Conservation (phyloP, 176 grass and related monocot genomes). For the Lolium rigidum region DNA sequence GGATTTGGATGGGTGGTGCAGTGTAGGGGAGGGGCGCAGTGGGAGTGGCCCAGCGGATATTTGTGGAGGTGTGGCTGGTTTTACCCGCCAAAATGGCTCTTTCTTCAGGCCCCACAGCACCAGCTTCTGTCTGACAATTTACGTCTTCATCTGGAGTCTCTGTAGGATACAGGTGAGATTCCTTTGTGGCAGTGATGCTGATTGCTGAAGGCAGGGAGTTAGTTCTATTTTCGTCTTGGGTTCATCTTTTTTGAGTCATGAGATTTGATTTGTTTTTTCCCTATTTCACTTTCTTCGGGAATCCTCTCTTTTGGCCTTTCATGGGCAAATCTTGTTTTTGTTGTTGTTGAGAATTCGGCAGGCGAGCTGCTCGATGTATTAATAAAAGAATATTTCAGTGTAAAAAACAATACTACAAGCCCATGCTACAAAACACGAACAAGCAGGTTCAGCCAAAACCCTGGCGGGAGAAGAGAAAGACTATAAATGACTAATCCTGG, state of each 20-base stretch:
- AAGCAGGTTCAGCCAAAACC: too few relatives aligned
- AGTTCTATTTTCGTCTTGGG: not conserved
- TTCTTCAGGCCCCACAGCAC: not conserved
- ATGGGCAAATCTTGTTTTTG: too few relatives aligned
- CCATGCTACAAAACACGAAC: too few relatives aligned
- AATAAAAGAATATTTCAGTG: too few relatives aligned
- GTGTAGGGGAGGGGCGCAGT: not conserved
- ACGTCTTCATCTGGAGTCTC: not conserved
- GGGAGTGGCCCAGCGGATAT: constrained; percentile 1
- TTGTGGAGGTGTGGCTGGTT: not conserved
- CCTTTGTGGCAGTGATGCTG: not conserved
- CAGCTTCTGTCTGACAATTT: not conserved
- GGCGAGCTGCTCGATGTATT: too few relatives aligned
- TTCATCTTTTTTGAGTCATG: not conserved
- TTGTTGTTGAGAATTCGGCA: too few relatives aligned
- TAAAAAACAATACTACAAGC: too few relatives aligned
- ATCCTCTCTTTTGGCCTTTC: constrained; percentile 14
- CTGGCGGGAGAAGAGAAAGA: too few relatives aligned
- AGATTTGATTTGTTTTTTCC: not conserved
- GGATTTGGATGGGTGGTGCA: constrained; percentile 25
- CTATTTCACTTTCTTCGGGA: not conserved
- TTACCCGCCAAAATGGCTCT: not conserved
- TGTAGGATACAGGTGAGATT: not conserved
- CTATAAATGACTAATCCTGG: too few relatives aligned
- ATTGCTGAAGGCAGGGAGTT: not conserved